A percentile compares a stretch with the other conserved stretches of the same genome.
These are phyloP conservation scores for Metschnikowia chrysomelidarum DNA, from an alignment of 805 yeast species.

Conservation along the genomic window DNA sequence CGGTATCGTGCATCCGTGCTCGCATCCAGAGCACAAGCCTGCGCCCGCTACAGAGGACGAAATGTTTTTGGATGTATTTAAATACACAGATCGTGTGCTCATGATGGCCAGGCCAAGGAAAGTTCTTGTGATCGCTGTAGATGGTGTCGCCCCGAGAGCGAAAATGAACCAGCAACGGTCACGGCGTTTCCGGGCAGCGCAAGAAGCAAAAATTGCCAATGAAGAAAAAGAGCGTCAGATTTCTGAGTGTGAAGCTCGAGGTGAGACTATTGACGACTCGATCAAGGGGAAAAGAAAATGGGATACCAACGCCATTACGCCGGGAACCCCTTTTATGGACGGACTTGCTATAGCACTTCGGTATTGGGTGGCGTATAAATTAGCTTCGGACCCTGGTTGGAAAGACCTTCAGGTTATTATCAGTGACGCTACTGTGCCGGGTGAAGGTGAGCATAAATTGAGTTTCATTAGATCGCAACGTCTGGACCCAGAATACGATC, in stretches of 20 bases:
- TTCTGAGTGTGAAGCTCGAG: conserved; percentile 58
- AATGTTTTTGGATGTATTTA: conserved; percentile 91
- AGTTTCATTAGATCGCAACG: conserved; percentile 90
- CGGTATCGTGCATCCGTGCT: conserved; percentile 98
- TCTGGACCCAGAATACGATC: conserved; percentile 80
- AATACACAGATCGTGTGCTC: conserved; percentile 87
- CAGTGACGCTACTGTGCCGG: conserved; percentile 96
- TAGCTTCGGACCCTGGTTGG: conserved; percentile 93
- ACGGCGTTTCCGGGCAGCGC: conserved; percentile 88
- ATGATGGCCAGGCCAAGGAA: conserved; percentile 95
- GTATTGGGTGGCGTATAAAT: conserved; percentile 90
- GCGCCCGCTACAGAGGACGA: conserved; percentile 97
- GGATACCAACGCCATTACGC: conserved; percentile 97
- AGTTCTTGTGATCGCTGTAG: conserved; percentile 91
- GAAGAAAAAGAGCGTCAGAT: conserved; percentile 64
- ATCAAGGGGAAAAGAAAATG: conserved; percentile 74
- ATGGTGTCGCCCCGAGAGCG: conserved; percentile 98
- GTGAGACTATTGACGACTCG: conserved; percentile 75
- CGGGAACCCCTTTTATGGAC: conserved; percentile 98
- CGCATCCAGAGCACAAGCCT: conserved; percentile 95
- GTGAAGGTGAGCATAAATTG: conserved; percentile 98
- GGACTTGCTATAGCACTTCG: conserved; percentile 76
- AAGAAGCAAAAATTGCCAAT: conserved; percentile 79
- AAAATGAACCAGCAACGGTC: conserved; percentile 97
- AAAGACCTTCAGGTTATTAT: conserved; percentile 81